Evolutionary conservation across 2,329 filamentous ascomycete genomes (phyloP).

Genomic region (Aotearoamyces nothofagi): DNA sequence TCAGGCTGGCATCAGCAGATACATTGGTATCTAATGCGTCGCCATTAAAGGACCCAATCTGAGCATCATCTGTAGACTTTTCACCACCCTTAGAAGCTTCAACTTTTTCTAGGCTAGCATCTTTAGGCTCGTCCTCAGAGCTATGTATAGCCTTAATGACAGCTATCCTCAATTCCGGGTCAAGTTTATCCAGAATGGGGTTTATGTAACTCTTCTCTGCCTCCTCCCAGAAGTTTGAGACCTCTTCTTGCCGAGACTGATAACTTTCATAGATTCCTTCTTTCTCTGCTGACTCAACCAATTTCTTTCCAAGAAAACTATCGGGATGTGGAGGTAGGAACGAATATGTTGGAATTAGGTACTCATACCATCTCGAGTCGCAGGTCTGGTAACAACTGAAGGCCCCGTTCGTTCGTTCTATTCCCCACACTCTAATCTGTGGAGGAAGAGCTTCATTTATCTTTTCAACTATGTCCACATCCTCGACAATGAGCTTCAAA

Average conservation of each 20-base stretch:
- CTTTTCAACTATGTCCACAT: slow-evolving; percentile 71
- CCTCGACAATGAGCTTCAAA: slow-evolving; percentile 89
- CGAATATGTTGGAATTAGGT: slow-evolving; percentile 84
- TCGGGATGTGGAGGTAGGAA: slow-evolving; percentile 85
- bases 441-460: slow-evolving; percentile 76
- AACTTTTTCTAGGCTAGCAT: slow-evolving; percentile 6
- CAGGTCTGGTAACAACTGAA: slow-evolving; percentile 94
- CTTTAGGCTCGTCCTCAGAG: slow-evolving; percentile 8
- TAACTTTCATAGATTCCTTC: slow-evolving; percentile 57
- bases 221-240: slow-evolving; percentile 66
- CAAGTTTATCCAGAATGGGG: slow-evolving; percentile 46
- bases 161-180: slow-evolving; percentile 44
- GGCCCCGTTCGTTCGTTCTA: slow-evolving; percentile 72
- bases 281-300: slow-evolving; percentile 65
- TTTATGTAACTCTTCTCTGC: slow-evolving; percentile 71
- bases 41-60: not conserved
- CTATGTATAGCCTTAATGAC: slow-evolving; percentile 47
- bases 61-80: not conserved
- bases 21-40: not conserved
- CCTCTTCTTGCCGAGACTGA: slow-evolving; percentile 56
- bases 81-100: not conserved
- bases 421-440: slow-evolving; percentile 92
- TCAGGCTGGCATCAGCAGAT: not conserved
- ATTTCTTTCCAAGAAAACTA: slow-evolving; percentile 69
- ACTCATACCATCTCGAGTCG: slow-evolving; percentile 95